Base-by-base conservation (phyloP, 2,329 filamentous ascomycete species). In the Knufia fluminis region DNA sequence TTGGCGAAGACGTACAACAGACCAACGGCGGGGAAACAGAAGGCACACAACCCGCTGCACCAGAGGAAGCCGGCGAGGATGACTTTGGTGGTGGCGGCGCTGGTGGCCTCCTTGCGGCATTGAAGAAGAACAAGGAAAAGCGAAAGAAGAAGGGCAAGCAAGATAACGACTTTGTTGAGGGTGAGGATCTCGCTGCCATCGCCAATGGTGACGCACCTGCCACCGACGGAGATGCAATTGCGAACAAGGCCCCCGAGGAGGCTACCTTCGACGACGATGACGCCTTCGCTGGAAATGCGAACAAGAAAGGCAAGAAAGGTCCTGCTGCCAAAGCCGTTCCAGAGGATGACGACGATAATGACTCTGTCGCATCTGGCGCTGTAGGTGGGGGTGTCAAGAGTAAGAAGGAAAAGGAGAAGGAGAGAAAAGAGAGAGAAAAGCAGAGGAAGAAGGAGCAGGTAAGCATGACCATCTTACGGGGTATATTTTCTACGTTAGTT, bases 381-480 rank as follows among this genome's bases (percentile, higher is more conserved):
- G 45, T 23, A 3, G 73, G 73, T 52, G 83, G 83, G 39, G 79
- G 82, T 49, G 76, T 97, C 43, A 82, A 97, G 71, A 94, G 88
- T 33, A 98, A 97, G 79, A 92, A 94, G 51, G 90, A 98, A 73
- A 98, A 98, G 74, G 92, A 98, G 68, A 94, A 88, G 70, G 77
- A 91, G 63, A 97, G 91, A 38, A 98, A 96, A 73, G 92, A 98
- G 73, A 82, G 88, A 54, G 92, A 98, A 74, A 98, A 98, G 80
- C 86, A 92, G 72, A 79, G 90, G 59, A 98, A 98, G 74, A 98
- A 90, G 80, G 92, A 98, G 70, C 85, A 97, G 79, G 88, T 92
- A 67, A 51, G 73, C 24, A 9, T 7, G 7, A 17, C n/a, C 9
- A 6, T 41, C 64, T 33, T 3, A 45, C 39, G 26, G 12, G n/a